Evolutionary conservation across 495 filamentous ascomycete species (phyloP).

Genomic region (Evansstolkia leycettana): DNA sequence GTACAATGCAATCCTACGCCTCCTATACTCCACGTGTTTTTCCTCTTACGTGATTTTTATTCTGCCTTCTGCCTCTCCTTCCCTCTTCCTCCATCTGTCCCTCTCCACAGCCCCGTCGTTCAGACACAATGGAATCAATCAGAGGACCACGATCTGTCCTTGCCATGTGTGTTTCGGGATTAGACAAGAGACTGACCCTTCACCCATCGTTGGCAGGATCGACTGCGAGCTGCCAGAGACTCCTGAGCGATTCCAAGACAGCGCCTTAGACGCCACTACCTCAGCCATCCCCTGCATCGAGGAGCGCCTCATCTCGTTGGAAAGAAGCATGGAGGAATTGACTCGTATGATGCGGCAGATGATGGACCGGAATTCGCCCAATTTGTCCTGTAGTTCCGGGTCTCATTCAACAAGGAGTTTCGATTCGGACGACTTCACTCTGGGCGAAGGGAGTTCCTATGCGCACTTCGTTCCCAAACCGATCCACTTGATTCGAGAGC

Average conservation of each 20-base stretch:
- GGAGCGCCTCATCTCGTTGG: constrained; percentile 24
- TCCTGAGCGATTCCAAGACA: constrained; percentile 24
- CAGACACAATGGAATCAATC: no score
- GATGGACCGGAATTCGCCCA: constrained; percentile 16
- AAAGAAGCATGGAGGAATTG: constrained; percentile 28
- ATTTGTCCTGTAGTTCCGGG: constrained; percentile 6
- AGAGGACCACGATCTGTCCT: no score
- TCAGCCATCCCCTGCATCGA: constrained; percentile 24
- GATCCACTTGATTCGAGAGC: constrained; percentile 22
- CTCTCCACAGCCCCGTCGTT: no score
- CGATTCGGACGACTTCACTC: constrained; percentile 15
- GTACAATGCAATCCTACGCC: no score
- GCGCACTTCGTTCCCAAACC: constrained; percentile 20
- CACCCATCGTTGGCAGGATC: constrained; percentile 13
- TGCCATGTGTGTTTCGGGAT: no score
- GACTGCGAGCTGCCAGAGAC: constrained; percentile 30
- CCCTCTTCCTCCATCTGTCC: no score
- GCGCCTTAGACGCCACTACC: constrained; percentile 17
- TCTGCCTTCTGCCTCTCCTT: no score
- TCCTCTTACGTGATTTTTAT: no score
- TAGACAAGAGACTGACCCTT: constrained; percentile 1
- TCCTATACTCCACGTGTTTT: no score
- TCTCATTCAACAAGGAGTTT: constrained; percentile 10
- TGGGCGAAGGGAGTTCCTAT: constrained; percentile 7
- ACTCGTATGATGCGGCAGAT: constrained; percentile 28